Conservation (phyloP, 2,329 filamentous ascomycete genomes). For the Colletotrichum cuscutae region DNA sequence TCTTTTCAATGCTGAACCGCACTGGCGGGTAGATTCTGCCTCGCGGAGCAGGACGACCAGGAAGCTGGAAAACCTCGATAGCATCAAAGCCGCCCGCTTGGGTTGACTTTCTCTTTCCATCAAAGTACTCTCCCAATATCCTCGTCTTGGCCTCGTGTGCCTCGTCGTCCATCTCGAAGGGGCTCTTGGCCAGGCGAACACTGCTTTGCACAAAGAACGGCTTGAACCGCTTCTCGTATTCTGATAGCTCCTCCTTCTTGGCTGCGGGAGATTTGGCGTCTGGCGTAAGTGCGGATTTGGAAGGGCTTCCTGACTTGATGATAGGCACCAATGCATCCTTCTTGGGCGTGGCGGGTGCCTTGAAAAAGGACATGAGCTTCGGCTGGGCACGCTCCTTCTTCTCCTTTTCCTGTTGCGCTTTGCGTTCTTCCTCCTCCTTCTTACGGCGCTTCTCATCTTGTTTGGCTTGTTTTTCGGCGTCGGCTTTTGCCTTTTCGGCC, state of each 20-base stretch:
- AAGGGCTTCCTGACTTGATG: conserved; percentile 20
- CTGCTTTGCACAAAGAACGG: conserved; percentile 83
- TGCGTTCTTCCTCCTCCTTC: conserved; percentile 59
- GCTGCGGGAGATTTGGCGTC: conserved; percentile 32
- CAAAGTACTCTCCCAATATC: conserved; percentile 64
- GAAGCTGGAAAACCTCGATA: conserved; percentile 57
- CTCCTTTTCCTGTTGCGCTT: conserved; percentile 54
- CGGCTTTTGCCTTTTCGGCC: conserved; percentile 44
- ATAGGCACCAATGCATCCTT: conserved; percentile 41
- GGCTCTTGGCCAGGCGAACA: conserved; percentile 73
- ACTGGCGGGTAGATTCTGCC: conserved; percentile 64
- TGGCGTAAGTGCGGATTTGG: conserved; percentile 7
- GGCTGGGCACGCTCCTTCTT: conserved; percentile 61
- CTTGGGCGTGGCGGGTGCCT: conserved; percentile 49
- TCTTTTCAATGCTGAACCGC: conserved; percentile 68
- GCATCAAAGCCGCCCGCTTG: conserved; percentile 54
- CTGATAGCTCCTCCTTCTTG: conserved; percentile 48
- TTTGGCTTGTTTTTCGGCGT: conserved; percentile 48
- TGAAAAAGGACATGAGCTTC: conserved; percentile 55
- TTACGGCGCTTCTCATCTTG: conserved; percentile 58
- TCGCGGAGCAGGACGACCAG: conserved; percentile 49
- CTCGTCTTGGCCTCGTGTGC: conserved; percentile 61
- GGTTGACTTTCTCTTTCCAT: conserved; percentile 52
- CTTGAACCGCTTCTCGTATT: conserved; percentile 79
- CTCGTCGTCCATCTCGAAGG: conserved; percentile 67